These are phyloP conservation scores for Trichoderma atrobrunneum DNA, from an alignment of 2,329 filamentous ascomycete species.

Conservation along the genomic window DNA sequence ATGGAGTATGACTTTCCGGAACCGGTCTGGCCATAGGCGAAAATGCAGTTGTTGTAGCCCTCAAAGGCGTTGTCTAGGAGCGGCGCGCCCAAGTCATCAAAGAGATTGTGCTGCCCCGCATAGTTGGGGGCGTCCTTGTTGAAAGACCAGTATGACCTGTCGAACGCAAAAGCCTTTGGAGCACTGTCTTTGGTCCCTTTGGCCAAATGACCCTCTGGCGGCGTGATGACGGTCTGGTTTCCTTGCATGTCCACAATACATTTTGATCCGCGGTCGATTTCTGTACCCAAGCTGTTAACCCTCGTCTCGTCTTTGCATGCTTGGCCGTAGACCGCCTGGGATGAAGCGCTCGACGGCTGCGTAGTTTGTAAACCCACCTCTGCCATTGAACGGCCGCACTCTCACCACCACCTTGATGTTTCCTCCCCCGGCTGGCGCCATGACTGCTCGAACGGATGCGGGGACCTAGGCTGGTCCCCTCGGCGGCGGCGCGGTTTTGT, in stretches of 20 bases:
- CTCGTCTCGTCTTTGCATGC: not conserved
- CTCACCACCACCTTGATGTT: slow-evolving; percentile 99
- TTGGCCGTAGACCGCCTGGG: not conserved
- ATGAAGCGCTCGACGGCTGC: not conserved
- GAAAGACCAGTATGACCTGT: slow-evolving; percentile 98
- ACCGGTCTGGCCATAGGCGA: slow-evolving; percentile 96
- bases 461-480: slow-evolving; percentile 40
- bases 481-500: slow-evolving; percentile 24
- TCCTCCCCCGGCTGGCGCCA: slow-evolving; percentile 67
- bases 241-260: slow-evolving; percentile 97
- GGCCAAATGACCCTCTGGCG: slow-evolving; percentile 60
- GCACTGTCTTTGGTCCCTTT: slow-evolving; percentile 70
- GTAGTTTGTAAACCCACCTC: slow-evolving; percentile 59
- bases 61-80: slow-evolving; percentile 96
- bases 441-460: slow-evolving; percentile 31
- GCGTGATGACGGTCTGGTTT: slow-evolving; percentile 80
- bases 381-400: slow-evolving; percentile 88
- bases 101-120: slow-evolving; percentile 85
- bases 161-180: slow-evolving; percentile 88
- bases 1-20: slow-evolving; percentile 99
- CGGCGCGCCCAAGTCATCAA: slow-evolving; percentile 82
- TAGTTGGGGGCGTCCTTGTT: slow-evolving; percentile 76
- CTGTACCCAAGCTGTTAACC: slow-evolving; percentile 44
- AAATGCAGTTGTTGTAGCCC: slow-evolving; percentile 99
- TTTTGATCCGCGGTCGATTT: slow-evolving; percentile 88